Evolutionary conservation across 2,329 filamentous ascomycete species (phyloP), one percentile per base, ranked within the genome.

Genomic region (Colletotrichum euphorbiae): DNA sequence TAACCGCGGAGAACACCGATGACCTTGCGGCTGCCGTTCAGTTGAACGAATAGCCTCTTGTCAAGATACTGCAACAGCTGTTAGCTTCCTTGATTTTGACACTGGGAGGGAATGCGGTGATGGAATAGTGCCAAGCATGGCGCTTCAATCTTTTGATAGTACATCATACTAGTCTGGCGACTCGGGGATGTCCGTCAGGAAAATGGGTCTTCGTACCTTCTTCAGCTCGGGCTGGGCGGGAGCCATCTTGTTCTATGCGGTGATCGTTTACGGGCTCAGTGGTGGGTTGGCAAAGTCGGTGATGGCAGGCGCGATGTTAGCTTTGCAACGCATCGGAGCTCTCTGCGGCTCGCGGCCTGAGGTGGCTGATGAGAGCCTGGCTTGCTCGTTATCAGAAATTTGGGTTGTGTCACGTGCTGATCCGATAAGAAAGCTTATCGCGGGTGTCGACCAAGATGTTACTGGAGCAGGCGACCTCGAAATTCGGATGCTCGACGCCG

Each of bases 211-310:
- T 17, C 73, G 28, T 82, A 97, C 96, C 90, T 98, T 99, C 84
- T 98, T 99, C 71, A 99, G 89, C 85, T 99, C 97, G 76, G 96
- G 96, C 84, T 98, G 96, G 80, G 96, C 94, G 90, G 97, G 95
- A 84, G 96, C 93, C 96, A 99, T 99, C 73, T 85, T 92, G 84
- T 99, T 73, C 85, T 92, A 83, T 71, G 55, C 51, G 55, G 36
- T 12, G n/a, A 15, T 42, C 3, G 17, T 33, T 33, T 28, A 33
- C 8, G 24, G 19, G 17, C 59, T 43, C 51, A 31, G 67, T 38
- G 36, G 67, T 52, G 42, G 6, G 3, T 60, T 21, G 58, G 38
- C 33, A 54, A 36, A 48, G 50, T 36, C 21, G 36, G 33, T 52
- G 61, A 31, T 8, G 28, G 6, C 28, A 59, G 61, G 54, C 63